These are phyloP conservation scores for Lathyrus sativus DNA, from an alignment of 306 rosid genomes.

Conservation along the genomic window DNA sequence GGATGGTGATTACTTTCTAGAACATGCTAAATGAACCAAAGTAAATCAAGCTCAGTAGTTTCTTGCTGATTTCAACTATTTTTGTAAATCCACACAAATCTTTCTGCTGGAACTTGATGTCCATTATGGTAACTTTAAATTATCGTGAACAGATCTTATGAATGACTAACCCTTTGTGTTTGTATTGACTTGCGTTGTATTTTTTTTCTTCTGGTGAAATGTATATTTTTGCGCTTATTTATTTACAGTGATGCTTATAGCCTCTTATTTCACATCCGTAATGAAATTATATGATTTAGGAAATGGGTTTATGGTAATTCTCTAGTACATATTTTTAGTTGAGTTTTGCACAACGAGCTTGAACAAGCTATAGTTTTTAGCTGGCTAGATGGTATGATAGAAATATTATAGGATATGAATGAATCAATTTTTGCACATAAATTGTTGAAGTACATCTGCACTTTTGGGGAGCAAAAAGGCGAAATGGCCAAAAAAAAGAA, in stretches of 20 bases:
- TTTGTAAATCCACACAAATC: slow-evolving; percentile 23
- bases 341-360: not conserved
- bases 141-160: slow-evolving; percentile 9
- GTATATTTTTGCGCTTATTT: not conserved
- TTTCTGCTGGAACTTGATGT: slow-evolving; percentile 25
- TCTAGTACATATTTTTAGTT: too few species aligned
- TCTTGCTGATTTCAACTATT: slow-evolving; percentile 4
- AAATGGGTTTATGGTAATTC: not conserved
- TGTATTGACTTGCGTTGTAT: not conserved
- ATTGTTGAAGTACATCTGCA: too few species aligned
- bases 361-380: not conserved
- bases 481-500: too few species aligned
- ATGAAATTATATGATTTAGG: not conserved
- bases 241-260: not conserved
- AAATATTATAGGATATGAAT: not conserved
- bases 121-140: not conserved
- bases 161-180: slow-evolving; percentile 21
- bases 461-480: too few species aligned
- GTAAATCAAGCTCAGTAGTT: slow-evolving; percentile 10
- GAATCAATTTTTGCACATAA: not conserved
- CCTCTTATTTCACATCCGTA: not conserved
- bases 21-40: slow-evolving; percentile 4
- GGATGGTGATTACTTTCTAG: slow-evolving; percentile 53
- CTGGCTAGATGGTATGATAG: not conserved
- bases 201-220: not conserved